Evolutionary conservation across 768 basidiomycete genomes (phyloP), one percentile per base, ranked within the genome.

Genomic region (Gloeopeniophorella convolvens): DNA sequence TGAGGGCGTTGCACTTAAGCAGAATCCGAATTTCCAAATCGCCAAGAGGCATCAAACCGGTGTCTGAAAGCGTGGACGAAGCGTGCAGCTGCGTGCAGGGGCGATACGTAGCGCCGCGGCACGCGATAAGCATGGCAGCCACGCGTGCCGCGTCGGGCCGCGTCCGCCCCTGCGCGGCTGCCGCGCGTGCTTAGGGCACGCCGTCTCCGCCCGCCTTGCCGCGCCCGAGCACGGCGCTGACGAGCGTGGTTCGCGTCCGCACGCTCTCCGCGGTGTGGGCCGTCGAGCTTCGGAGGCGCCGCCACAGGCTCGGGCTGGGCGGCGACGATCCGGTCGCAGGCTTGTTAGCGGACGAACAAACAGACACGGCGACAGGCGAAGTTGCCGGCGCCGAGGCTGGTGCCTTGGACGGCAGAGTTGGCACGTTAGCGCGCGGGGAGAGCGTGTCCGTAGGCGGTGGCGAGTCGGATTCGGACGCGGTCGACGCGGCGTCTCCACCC

Each of bases 221-320:
- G 18, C 30, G 27, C 15, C 21, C 34, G 28, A 31, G 41, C 30
- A 37, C 15, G 23, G 34, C 40, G 15, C 43, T 54, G 35, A 35
- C 43, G 43, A 51, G 49, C 16, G 52, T 43, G 51, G 26, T 39
- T 42, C 51, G 33, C 21, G 47, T 32, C 40, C 35, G 27, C n/a
- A 10, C 15, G 11, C 30, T 27, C 5, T 51, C 43, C 18, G 42
- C 36, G 21, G 34, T 31, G 23, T 51, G 28, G 5, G 34, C 36
- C 10, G 47, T 49, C 31, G 43, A 42, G 27, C 41, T 55, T 27
- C 50, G 41, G 21, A 47, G 28, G 30, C 51, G 51, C 26, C 40
- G 41, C 51, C 51, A 53, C 21, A 53, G 15, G 24, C 51, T 43
- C 24, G 34, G 45, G 7, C 23, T 42, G 4, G 46, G 24, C n/a